phyloP scores from a whole-genome alignment of 257 asterid species.

The Solanum chilense region DNA sequence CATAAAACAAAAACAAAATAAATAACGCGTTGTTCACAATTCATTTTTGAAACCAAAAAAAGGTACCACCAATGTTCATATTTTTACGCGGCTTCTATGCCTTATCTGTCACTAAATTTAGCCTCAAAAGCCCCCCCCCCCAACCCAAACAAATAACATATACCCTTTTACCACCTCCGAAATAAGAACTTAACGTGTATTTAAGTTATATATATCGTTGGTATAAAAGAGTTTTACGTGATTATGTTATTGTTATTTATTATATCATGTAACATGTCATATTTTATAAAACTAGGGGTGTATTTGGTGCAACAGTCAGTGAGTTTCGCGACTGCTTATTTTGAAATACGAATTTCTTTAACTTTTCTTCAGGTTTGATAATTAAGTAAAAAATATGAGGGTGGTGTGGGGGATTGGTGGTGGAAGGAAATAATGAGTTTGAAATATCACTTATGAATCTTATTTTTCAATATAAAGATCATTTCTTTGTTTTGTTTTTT shows the following conservation, averaged over 20 bases:
- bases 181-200: background rate
- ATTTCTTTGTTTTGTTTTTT: background rate
- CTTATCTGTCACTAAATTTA: background rate
- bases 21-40: conserved; percentile 27
- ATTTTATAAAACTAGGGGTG: background rate
- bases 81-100: conserved; percentile 16
- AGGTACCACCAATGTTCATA: conserved; percentile 2
- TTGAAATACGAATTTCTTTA: no score
- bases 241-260: no score
- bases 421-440: background rate
- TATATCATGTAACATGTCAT: no score
- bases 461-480: background rate
- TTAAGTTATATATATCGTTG: no score
- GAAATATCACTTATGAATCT: background rate
- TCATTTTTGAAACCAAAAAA: background rate
- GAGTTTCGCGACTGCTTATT: background rate
- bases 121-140: background rate
- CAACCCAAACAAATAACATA: no score
- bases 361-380: background rate
- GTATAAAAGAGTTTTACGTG: no score
- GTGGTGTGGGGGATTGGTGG: background rate
- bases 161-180: no score
- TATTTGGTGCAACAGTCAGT: no score
- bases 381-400: background rate
- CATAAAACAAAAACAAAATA: conserved; percentile 8